These are phyloP conservation scores for Circinella umbellata DNA, from an alignment of 371 early-diverging fungal species.

Conservation along the genomic window DNA sequence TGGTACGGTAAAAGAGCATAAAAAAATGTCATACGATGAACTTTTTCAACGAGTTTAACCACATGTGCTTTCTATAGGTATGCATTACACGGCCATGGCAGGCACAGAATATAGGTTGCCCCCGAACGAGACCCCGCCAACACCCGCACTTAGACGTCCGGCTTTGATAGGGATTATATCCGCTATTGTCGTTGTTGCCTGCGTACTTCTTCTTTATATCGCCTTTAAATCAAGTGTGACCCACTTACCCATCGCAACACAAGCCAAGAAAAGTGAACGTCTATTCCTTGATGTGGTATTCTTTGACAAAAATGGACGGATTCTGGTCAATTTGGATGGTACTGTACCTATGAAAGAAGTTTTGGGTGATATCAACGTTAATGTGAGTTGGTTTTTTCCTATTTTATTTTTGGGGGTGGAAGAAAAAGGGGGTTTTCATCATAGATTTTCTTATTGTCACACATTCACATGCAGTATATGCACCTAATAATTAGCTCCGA, in stretches of 20 bases:
- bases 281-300: slow-evolving; percentile 39
- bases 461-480: slow-evolving; percentile 10
- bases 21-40: slow-evolving; percentile 3
- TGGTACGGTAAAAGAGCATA: slow-evolving; percentile 28
- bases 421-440: not conserved
- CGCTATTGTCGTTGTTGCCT: slow-evolving; percentile 40
- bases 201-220: slow-evolving; percentile 31
- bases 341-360: slow-evolving; percentile 36
- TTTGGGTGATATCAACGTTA: slow-evolving; percentile 9
- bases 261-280: slow-evolving; percentile 21
- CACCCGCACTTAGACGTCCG: slow-evolving; percentile 28
- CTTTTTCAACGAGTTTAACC: slow-evolving; percentile 3
- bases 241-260: slow-evolving; percentile 11
- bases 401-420: not conserved
- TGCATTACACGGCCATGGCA: slow-evolving; percentile 51
- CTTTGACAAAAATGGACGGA: slow-evolving; percentile 42
- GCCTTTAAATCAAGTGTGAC: slow-evolving; percentile 16
- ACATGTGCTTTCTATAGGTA: slow-evolving; percentile 24
- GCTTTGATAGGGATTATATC: slow-evolving; percentile 46
- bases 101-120: slow-evolving; percentile 43
- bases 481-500: slow-evolving; percentile 9
- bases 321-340: slow-evolving; percentile 49
- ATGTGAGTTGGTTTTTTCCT: not conserved
- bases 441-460: not conserved
- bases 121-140: slow-evolving; percentile 16